Conservation (phyloP, 768 basidiomycete species). For the Strobilomyces dryophilus region DNA sequence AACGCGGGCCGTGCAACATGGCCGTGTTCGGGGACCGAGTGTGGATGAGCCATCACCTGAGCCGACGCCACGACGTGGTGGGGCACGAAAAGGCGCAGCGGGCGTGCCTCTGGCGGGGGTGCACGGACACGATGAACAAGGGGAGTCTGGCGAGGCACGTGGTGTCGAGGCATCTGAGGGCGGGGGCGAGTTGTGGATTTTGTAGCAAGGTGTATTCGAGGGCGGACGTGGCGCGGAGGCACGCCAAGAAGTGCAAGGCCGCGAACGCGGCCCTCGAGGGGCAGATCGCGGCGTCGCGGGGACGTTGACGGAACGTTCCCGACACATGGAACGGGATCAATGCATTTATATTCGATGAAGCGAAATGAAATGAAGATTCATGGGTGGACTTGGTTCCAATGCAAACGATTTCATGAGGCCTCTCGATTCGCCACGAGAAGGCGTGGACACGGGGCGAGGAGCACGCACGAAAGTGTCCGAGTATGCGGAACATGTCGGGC, state of each 20-base stretch:
- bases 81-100: constrained; percentile 16
- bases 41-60: constrained; percentile 24
- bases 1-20: constrained; percentile 20
- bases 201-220: constrained; percentile 27
- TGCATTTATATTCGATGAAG: too few species aligned
- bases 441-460: neutral
- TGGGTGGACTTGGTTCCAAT: too few species aligned
- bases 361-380: too few species aligned
- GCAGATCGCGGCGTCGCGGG: constrained; percentile 1
- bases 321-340: too few species aligned
- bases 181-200: constrained; percentile 17
- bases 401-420: constrained; percentile 50
- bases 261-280: constrained; percentile 12
- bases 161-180: constrained; percentile 19
- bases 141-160: constrained; percentile 24
- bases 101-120: constrained; percentile 21
- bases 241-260: constrained; percentile 24
- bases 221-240: constrained; percentile 23
- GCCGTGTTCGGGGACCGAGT: constrained; percentile 12
- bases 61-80: constrained; percentile 14
- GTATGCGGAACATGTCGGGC: constrained; percentile 79
- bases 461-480: constrained; percentile 61
- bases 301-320: too few species aligned
- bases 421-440: constrained; percentile 50
- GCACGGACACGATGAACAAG: constrained; percentile 25